Base-by-base conservation (phyloP, 2,329 filamentous ascomycete species). In the Trichophyton equinum region DNA sequence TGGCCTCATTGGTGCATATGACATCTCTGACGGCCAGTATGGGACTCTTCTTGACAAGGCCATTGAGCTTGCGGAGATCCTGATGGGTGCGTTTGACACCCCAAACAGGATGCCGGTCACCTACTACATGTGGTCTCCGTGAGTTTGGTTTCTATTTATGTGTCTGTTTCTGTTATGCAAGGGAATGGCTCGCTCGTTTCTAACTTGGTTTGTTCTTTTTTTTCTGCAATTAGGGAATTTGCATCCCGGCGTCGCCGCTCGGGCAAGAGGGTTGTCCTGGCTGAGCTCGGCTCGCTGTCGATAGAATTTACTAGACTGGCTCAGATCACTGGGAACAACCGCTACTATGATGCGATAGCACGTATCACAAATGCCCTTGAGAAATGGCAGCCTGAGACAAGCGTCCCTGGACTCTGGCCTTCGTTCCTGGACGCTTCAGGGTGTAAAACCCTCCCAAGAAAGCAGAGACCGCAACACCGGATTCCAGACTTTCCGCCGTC, bases 61-160 rank as follows among this genome's bases (percentile, higher is more conserved):
- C 0, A 66, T 77, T 47, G 80, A 82, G 69, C 72, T 83, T 15
- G 81, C 78, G 53, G 76, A 83, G 61, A 79, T 81, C 72, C 74
- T 83, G 30, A 80, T 81, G 65, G 72, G 75, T 18, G 77, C 75
- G 27, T 73, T 73, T 61, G 68, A 72, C 55, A 70, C 69, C 6
- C 64, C 65, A 13, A 70, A 70, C 63, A 63, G 67, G n/a, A 67
- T 70, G 68, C 69, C 69, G 2, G 22, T 63, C 13, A 64, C 64
- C 13, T 64, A 60, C 4, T 91, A 86, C 73, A 95, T 92, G 74
- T 96, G 88, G 89, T 82, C 83, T 67, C 88, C 86, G 65, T 81
- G 68, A 71, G 76, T 75, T 27, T 60, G 13, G 46, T 30, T 30
- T 44, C 40, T 44, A 20, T 44, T 44, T n/a, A 38, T 38, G 2